Evolutionary conservation across 2,329 filamentous ascomycete species (phyloP).

Genomic region (Thelonectria blattea): DNA sequence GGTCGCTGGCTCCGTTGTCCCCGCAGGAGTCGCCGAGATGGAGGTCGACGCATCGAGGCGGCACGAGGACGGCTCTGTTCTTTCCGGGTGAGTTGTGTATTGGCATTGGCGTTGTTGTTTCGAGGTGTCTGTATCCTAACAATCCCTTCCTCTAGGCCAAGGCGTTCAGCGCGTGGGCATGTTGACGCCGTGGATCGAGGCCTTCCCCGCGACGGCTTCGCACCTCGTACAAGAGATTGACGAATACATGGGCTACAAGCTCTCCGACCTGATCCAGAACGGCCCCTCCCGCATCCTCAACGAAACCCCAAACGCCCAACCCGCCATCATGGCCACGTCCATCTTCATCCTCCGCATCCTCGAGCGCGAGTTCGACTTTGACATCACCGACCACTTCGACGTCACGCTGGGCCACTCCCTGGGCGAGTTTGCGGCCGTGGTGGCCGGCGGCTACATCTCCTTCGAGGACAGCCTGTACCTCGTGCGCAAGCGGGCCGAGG

Average conservation of each 20-base stretch:
- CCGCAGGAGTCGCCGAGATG: slow-evolving; percentile 28
- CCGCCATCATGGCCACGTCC: slow-evolving; percentile 94
- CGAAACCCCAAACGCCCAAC: slow-evolving; percentile 86
- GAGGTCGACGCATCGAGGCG: slow-evolving; percentile 43
- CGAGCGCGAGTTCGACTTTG: slow-evolving; percentile 83
- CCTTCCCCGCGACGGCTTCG: slow-evolving; percentile 78
- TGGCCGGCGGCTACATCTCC: slow-evolving; percentile 79
- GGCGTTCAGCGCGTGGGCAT: slow-evolving; percentile 90
- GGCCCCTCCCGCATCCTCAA: slow-evolving; percentile 81
- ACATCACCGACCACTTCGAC: slow-evolving; percentile 72
- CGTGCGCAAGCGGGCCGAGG: slow-evolving; percentile 77
- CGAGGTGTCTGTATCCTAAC: neutral
- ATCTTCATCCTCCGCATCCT: slow-evolving; percentile 88
- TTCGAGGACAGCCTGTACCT: slow-evolving; percentile 81
- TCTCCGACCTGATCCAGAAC: slow-evolving; percentile 79
- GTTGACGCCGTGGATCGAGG: slow-evolving; percentile 83
- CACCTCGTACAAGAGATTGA: slow-evolving; percentile 89
- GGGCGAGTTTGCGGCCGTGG: slow-evolving; percentile 90
- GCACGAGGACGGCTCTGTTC: slow-evolving; percentile 63
- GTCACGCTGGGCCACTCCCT: slow-evolving; percentile 89
- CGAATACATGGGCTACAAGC: slow-evolving; percentile 71
- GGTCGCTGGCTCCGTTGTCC: slow-evolving; percentile 12
- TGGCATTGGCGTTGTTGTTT: neutral
- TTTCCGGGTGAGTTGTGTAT: slow-evolving; percentile 56
- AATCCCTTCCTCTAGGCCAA: slow-evolving; percentile 64